Base-by-base conservation (phyloP, 2,329 filamentous ascomycete species). In the Didymella exigua region DNA sequence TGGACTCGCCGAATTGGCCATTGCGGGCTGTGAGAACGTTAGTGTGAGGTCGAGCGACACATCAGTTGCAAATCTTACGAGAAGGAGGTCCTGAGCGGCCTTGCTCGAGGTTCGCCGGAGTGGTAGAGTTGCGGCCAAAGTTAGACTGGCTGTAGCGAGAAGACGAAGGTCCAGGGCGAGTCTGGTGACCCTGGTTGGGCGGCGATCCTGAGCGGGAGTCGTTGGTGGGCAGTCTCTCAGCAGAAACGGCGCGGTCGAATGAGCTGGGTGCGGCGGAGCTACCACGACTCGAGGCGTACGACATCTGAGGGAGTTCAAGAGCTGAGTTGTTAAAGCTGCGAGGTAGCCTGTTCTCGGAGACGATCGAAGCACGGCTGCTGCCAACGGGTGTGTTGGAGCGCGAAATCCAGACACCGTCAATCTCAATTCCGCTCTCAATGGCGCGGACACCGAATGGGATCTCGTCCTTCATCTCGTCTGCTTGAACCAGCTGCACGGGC, bases 381-480 rank as follows among this genome's bases (percentile, higher is more conserved):
- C 64, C 67, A 26, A 70, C 70, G 4, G 74, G 74, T 8, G 78
- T 80, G 63, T 80, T 81, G 42, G 65, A 70, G 52, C 72, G 68
- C 14, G 79, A 81, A 31, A 80, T 78, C 78, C 78, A 82, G 45
- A 97, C 92, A 4, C 91, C 93, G 60, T 96, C 90, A 7, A 96
- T 85, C 70, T 93, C 85, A 37, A 96, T 81, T 5, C 92, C 92
- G 63, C 85, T 89, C 72, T 96, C 88, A 41, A 97, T 85, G 6
- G 93, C 93, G 63, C 89, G 86, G 48, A 95, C 85, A 18, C 93
- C 93, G 67, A 97, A 97, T 0, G 91, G 92, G 30, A 96, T 85
- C 9, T 90, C 87, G 45, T 84, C 79, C 42, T 79, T 66, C 80
- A 85, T 58, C 78, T 86, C 63, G 75, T 82, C 55, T 40, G 49